Evolutionary conservation across 2,329 filamentous ascomycete genomes (phyloP).

Genomic region (Rhynchosporium graminicola): DNA sequence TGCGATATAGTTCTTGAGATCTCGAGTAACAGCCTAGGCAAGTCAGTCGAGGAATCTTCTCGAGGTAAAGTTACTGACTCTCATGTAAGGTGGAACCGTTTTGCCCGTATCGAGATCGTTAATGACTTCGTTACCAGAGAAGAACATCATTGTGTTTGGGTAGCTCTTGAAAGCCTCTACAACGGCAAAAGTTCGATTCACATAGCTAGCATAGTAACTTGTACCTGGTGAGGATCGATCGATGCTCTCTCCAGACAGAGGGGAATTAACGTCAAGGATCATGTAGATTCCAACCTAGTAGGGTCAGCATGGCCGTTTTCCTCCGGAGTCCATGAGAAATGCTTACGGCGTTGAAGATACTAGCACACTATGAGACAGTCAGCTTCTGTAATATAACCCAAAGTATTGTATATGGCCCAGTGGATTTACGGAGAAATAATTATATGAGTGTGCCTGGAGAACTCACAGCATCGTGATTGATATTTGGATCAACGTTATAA

Average conservation of each 20-base stretch:
- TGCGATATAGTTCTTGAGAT: conserved; percentile 79
- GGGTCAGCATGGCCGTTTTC: conserved; percentile 21
- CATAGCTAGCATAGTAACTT: conserved; percentile 60
- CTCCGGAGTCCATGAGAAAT: conserved; percentile 29
- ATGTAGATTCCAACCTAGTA: conserved; percentile 62
- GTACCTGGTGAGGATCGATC: conserved; percentile 57
- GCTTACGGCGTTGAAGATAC: conserved; percentile 62
- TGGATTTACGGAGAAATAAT: not conserved
- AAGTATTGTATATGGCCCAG: not conserved
- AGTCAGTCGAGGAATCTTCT: conserved; percentile 19
- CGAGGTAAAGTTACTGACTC: conserved; percentile 38
- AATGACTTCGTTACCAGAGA: conserved; percentile 79
- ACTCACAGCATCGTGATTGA: conserved; percentile 59
- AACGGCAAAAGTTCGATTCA: conserved; percentile 67
- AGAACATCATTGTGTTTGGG: conserved; percentile 70
- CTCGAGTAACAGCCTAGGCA: conserved; percentile 69
- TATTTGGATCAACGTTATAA: conserved; percentile 66
- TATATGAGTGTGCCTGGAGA: too few relatives aligned
- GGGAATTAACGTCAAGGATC: conserved; percentile 69
- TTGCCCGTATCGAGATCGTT: conserved; percentile 62
- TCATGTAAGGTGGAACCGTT: conserved; percentile 66
- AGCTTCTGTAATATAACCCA: not conserved
- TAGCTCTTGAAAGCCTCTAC: conserved; percentile 68
- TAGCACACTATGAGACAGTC: conserved; percentile 49
- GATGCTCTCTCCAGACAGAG: conserved; percentile 58